Evolutionary conservation across 345 rosid species (phyloP).

Genomic region (Stellera chamaejasme): DNA sequence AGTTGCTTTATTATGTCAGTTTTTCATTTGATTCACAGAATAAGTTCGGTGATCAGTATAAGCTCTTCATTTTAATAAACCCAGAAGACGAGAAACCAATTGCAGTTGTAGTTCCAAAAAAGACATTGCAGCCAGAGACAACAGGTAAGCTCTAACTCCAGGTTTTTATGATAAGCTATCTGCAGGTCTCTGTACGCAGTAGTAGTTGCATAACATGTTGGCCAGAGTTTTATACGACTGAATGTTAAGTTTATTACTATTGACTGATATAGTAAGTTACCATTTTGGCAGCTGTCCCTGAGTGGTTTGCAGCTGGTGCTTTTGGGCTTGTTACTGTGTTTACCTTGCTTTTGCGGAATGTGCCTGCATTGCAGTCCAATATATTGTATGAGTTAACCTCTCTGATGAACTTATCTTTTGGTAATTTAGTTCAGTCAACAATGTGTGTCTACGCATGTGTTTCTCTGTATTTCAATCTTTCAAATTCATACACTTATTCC

Average conservation of each 20-base stretch:
- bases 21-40: slow-evolving; percentile 34
- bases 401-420: background rate
- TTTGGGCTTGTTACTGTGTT: slow-evolving; percentile 81
- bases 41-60: slow-evolving; percentile 72
- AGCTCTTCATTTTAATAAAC: slow-evolving; percentile 76
- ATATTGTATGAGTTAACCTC: slow-evolving; percentile 46
- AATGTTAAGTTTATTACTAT: background rate
- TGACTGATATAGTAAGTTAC: background rate
- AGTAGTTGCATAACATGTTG: too few species aligned
- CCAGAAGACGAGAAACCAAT: slow-evolving; percentile 97
- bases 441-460: too few species aligned
- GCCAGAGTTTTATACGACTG: too few species aligned
- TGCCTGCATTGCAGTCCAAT: slow-evolving; percentile 79
- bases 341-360: slow-evolving; percentile 82
- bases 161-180: too few species aligned
- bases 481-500: too few species aligned
- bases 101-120: slow-evolving; percentile 87
- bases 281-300: slow-evolving; percentile 72
- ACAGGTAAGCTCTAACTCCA: slow-evolving; percentile 30
- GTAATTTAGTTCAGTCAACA: too few species aligned
- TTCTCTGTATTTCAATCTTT: too few species aligned
- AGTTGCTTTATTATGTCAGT: too few species aligned
- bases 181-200: too few species aligned
- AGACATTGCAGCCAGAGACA: slow-evolving; percentile 71
- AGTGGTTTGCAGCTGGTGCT: slow-evolving; percentile 96